These are phyloP conservation scores for Neofusicoccum cordaticola DNA, from an alignment of 2,329 filamentous ascomycete genomes.

Conservation along the genomic window DNA sequence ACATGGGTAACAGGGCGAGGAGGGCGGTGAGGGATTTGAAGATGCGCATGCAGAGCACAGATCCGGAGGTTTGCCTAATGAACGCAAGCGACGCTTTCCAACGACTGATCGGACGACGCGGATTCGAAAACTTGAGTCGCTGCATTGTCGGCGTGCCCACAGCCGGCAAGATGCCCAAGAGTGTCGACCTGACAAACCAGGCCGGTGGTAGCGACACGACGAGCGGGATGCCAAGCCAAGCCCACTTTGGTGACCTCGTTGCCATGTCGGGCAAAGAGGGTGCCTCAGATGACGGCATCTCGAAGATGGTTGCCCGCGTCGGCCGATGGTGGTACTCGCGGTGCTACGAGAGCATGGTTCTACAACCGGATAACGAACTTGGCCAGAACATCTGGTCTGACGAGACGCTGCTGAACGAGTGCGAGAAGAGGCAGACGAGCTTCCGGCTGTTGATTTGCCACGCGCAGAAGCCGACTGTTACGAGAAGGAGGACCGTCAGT, in stretches of 20 bases:
- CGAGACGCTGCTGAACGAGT: conserved; percentile 72
- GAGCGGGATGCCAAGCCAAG: conserved; percentile 32
- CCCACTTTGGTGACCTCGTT: conserved; percentile 56
- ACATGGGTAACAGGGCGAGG: conserved; percentile 72
- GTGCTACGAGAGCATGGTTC: conserved; percentile 70
- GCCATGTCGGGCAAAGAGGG: background rate
- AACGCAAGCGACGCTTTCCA: conserved; percentile 53
- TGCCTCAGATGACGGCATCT: conserved; percentile 70
- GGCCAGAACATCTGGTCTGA: conserved; percentile 76
- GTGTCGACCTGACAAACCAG: conserved; percentile 20
- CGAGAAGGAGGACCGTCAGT: conserved; percentile 48
- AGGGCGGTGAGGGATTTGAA: conserved; percentile 69
- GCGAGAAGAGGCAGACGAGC: conserved; percentile 79
- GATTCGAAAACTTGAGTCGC: conserved; percentile 70
- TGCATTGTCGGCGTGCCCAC: conserved; percentile 77
- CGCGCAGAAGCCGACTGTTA: conserved; percentile 69
- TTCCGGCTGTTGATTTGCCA: conserved; percentile 90
- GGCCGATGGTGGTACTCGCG: conserved; percentile 95
- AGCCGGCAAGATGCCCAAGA: conserved; percentile 47
- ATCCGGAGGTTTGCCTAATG: conserved; percentile 59
- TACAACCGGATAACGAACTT: conserved; percentile 19
- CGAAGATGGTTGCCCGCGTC: conserved; percentile 86
- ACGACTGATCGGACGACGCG: conserved; percentile 63
- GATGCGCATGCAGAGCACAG: conserved; percentile 62
- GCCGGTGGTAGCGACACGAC: background rate